These are phyloP conservation scores for Aquilaria sinensis DNA, from an alignment of 345 rosid species.

Conservation along the genomic window DNA sequence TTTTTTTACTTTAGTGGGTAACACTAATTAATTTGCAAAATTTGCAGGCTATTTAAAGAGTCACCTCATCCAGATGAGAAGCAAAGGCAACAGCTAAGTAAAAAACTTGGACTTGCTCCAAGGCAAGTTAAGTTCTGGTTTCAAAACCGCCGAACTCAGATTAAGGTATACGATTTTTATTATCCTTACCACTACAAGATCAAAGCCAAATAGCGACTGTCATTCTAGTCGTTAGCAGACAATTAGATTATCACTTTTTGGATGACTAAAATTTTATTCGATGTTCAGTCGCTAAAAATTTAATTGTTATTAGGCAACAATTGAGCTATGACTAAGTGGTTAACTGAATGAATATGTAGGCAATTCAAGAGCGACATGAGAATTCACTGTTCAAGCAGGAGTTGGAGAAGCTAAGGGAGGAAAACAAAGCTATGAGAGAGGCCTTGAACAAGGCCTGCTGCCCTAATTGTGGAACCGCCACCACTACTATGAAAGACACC, in stretches of 20 bases:
- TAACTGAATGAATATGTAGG: constrained; percentile 22
- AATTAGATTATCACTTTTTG: too few species aligned
- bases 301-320: too few species aligned
- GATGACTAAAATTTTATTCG: too few species aligned
- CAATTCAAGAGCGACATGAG: constrained; percentile 96
- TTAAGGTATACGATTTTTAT: constrained; percentile 42
- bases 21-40: neutral
- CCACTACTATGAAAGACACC: constrained; percentile 36
- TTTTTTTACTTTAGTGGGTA: constrained; percentile 8
- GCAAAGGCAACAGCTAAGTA: constrained; percentile 93
- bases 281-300: too few species aligned
- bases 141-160: constrained; percentile 96
- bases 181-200: too few species aligned
- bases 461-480: constrained; percentile 71
- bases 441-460: constrained; percentile 69
- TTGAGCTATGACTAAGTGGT: too few species aligned
- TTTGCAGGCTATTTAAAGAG: constrained; percentile 79
- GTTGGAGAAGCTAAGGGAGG: constrained; percentile 81
- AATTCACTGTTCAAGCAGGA: constrained; percentile 77
- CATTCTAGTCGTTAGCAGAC: too few species aligned
- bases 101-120: constrained; percentile 90
- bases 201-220: too few species aligned
- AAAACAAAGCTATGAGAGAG: constrained; percentile 84
- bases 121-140: constrained; percentile 99
- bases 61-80: constrained; percentile 99